Evolutionary conservation across 2,329 filamentous ascomycete genomes (phyloP), one percentile per base, ranked within the genome.

Genomic region (Seiridium unicorne): DNA sequence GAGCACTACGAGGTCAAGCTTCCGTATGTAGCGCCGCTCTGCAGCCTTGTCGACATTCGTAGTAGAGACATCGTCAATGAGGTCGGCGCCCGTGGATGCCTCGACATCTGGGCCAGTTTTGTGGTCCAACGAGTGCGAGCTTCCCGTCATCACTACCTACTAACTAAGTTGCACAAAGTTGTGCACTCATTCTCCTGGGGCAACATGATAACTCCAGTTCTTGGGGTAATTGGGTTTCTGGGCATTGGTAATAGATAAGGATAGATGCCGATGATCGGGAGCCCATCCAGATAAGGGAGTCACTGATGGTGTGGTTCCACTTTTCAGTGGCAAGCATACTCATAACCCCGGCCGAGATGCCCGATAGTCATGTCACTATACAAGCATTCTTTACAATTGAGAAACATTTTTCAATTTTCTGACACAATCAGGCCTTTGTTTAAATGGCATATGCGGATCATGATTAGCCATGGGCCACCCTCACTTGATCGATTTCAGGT

Each of bases 1-100:
- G 9, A 60, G 11, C 4, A 60, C 51, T 11, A 51, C 34, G 13
- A 60, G 10, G 47, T 60, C 58, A 10, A 55, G 10, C 38, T 51
- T 60, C 8, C 58, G 34, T 4, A 55, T 18, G 13, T 55, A 13
- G 18, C 10, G 34, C 3, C 51, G 10, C 32, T 60, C 44, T 13
- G 36, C 57, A 26, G 44, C 26, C 10, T 11, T 38, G 34, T 54
- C 51, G 47, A 49, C 11, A 31, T 49, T 18, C 47, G 47, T 26
- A 2, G 47, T 26, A 26, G 26, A 26, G 11, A 31, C n/a, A 8
- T 49, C 26, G 8, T 49, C 47, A 9, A 49, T 8, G 47, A 32
- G 18, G 7, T 32, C 9, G 47, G 47, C 26, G 26, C 35, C 8
- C 8, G 9, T 49, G 3, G 47, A 49, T 11, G 35, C 18, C 5